Evolutionary conservation across 1,139 yeast genomes (phyloP), one percentile per base, ranked within the genome.

Genomic region (Yamadazyma dendronema): DNA sequence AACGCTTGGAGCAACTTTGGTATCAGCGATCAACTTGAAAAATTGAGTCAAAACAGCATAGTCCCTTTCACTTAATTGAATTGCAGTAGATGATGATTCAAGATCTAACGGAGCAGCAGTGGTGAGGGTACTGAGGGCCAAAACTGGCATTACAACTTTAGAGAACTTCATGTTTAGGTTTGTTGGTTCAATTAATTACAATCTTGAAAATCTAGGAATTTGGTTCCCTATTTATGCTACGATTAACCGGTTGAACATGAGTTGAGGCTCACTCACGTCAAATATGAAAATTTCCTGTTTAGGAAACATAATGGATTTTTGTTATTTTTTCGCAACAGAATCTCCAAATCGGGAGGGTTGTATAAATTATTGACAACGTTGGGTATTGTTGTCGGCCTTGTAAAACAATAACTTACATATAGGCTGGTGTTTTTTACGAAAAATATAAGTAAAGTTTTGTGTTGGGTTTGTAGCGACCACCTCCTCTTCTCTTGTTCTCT

Each of bases 1-100:
- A 8, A 62, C 50, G 21, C 39, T 31, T 26, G 50, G 54, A 17
- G 61, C 62, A 31, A 60, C 40, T 3, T 59, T 57, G 2, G 60
- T 42, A 22, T 58, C 49, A 19, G 45, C 47, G 37, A 62, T 47
- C 6, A 52, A 49, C 7, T 40, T 40, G 36, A 62, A 56, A 16
- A 61, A 47, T 16, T 39, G 35, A 11, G 52, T 48, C 30, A 48
- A 43, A 16, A 46, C 33, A 3, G 48, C 46, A 32, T 44, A 44
- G 29, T 48, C 52, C 42, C 52, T 45, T 21, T 35, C 28, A 10
- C 21, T 28, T n/a, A 34, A 22, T 13, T 26, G 17, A 17, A 16
- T 16, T 3, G 22, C 37, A 16, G 35, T 17, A 4, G 31, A 13
- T 26, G 14, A 28, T 13, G 3, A 27, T 15, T 27, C 32, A 16